Evolutionary conservation across 2,329 filamentous ascomycete species (phyloP).

Genomic region (Colletotrichum shisoi): DNA sequence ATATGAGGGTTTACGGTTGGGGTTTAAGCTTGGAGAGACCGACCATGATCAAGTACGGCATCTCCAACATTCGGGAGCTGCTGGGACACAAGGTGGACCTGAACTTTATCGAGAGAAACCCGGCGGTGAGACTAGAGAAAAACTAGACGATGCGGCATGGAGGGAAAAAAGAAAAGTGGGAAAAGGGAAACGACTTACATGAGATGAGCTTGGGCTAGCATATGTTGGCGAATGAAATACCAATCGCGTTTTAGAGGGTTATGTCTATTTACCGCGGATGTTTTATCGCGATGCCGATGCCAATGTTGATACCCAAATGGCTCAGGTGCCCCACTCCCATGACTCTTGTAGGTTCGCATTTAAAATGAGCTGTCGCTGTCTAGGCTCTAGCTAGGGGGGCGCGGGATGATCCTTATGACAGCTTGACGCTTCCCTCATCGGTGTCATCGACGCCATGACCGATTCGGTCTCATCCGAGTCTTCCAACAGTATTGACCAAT

Average conservation of each 20-base stretch:
- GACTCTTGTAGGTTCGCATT: not conserved
- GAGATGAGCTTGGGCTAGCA: constrained; percentile 35
- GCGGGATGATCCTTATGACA: constrained; percentile 32
- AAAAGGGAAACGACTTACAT: constrained; percentile 31
- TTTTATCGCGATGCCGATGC: not conserved
- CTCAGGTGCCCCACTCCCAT: constrained; percentile 5
- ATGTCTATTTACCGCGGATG: not conserved
- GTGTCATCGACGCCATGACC: constrained; percentile 26
- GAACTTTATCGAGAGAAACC: constrained; percentile 88
- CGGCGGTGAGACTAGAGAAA: constrained; percentile 89
- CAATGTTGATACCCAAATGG: not conserved
- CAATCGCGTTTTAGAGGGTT: constrained; percentile 31
- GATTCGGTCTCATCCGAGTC: constrained; percentile 14
- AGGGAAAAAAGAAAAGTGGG: not conserved
- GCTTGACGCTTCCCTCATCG: constrained; percentile 15
- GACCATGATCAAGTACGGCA: constrained; percentile 96
- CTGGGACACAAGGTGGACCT: constrained; percentile 96
- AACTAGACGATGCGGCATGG: constrained; percentile 59
- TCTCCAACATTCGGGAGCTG: constrained; percentile 89
- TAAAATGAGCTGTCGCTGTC: constrained; percentile 23
- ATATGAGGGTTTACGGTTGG: constrained; percentile 90
- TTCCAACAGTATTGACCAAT: constrained; percentile 36
- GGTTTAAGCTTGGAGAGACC: constrained; percentile 90
- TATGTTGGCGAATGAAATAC: constrained; percentile 39
- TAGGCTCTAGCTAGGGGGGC: constrained; percentile 14